Evolutionary conservation across 306 rosid species (phyloP).

Genomic region (Spatholobus suberectus): DNA sequence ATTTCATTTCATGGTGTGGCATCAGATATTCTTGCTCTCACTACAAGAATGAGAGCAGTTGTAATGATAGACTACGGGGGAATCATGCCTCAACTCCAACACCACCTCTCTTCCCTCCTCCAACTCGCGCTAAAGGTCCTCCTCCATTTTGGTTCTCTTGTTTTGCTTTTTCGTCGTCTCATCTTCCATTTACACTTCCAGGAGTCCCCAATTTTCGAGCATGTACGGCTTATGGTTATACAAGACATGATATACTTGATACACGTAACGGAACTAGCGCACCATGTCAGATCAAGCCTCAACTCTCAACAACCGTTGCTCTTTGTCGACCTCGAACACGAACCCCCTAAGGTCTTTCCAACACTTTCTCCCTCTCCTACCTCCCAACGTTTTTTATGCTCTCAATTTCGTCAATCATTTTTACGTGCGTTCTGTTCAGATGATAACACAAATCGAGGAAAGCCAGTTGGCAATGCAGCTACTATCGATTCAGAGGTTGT

Average conservation of each 20-base stretch:
- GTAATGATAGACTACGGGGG: constrained; percentile 91
- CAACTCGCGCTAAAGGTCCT: constrained; percentile 57
- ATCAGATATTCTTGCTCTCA: constrained; percentile 77
- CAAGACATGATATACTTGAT: constrained; percentile 90
- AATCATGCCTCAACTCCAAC: constrained; percentile 80
- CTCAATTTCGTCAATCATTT: neutral
- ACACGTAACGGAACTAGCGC: constrained; percentile 58
- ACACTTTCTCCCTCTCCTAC: neutral
- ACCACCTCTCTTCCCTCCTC: constrained; percentile 67
- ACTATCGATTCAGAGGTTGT: constrained; percentile 70
- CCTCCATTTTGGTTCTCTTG: neutral
- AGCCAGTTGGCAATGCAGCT: constrained; percentile 66
- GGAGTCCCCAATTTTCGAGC: constrained; percentile 57
- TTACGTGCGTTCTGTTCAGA: constrained; percentile 52
- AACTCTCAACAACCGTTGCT: constrained; percentile 53
- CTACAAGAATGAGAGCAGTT: constrained; percentile 80
- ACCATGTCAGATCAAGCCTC: constrained; percentile 56
- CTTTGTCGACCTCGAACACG: constrained; percentile 81
- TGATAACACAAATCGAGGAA: constrained; percentile 62
- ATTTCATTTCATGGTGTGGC: neutral
- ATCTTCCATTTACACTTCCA: constrained; percentile 33
- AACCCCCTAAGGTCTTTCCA: constrained; percentile 71
- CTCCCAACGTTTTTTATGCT: neutral
- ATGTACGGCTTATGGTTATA: constrained; percentile 74
- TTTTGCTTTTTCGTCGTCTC: neutral